phyloP scores from a whole-genome alignment of 768 basidiomycete genomes.

The Amyloporia xantha region DNA sequence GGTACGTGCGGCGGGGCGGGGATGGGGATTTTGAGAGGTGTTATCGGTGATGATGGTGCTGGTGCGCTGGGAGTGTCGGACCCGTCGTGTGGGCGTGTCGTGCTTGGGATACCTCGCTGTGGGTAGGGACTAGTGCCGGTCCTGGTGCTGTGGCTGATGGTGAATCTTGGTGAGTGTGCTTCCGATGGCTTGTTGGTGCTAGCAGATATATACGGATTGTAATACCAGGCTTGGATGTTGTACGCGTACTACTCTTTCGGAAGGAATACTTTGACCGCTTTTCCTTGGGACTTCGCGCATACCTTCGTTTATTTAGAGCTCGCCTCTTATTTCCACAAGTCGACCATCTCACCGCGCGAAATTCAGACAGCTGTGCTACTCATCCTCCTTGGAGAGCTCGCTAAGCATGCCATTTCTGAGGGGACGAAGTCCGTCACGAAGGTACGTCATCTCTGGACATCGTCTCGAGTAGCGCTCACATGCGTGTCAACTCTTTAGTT shows the following conservation, averaged over 20 bases:
- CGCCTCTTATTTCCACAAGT: slow-evolving; percentile 96
- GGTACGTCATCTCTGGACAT: slow-evolving; percentile 29
- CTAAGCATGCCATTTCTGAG: slow-evolving; percentile 92
- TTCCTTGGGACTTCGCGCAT: too few relatives aligned
- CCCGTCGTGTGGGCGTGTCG: too few relatives aligned
- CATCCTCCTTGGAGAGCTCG: slow-evolving; percentile 92
- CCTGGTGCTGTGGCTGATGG: too few relatives aligned
- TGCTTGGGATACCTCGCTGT: too few relatives aligned
- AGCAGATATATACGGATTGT: too few relatives aligned
- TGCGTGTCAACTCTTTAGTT: slow-evolving; percentile 42
- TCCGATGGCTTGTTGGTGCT: too few relatives aligned
- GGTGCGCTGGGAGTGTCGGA: too few relatives aligned
- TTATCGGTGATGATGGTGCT: slow-evolving; percentile 6
- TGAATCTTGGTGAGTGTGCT: too few relatives aligned
- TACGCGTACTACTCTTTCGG: too few relatives aligned
- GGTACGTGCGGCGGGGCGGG: slow-evolving; percentile 44
- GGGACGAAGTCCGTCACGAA: slow-evolving; percentile 92
- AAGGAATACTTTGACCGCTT: too few relatives aligned
- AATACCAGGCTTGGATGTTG: too few relatives aligned
- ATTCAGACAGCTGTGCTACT: slow-evolving; percentile 96
- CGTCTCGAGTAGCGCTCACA: not conserved
- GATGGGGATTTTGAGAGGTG: slow-evolving; percentile 69
- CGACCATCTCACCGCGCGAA: slow-evolving; percentile 96
- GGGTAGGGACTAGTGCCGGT: too few relatives aligned
- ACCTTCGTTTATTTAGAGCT: slow-evolving; percentile 76